Evolutionary conservation across 441 rosid genomes (phyloP).

Genomic region (Aleurites moluccanus): DNA sequence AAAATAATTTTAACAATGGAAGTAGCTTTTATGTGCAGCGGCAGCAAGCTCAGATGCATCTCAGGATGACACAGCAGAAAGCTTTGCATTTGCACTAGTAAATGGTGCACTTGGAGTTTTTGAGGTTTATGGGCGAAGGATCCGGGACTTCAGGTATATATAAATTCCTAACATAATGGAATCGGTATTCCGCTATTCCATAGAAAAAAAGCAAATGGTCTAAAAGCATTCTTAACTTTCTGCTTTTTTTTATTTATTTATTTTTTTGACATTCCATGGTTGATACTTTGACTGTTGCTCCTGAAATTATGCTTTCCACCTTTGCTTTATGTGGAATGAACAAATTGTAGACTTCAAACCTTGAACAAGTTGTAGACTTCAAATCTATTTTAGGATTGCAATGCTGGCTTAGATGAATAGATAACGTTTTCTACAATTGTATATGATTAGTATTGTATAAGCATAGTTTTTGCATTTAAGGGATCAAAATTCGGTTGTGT

Average conservation of each 20-base stretch:
- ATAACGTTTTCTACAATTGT: not conserved
- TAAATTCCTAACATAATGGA: not conserved
- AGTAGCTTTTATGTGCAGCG: constrained; percentile 42
- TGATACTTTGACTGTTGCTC: not conserved
- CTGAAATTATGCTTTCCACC: not conserved
- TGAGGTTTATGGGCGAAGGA: constrained; percentile 96
- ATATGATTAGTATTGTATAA: not conserved
- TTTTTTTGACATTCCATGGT: too few relatives aligned
- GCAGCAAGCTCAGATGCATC: constrained; percentile 53
- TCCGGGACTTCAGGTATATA: constrained; percentile 86
- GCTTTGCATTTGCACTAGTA: constrained; percentile 95
- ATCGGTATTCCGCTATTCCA: not conserved
- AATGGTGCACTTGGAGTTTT: constrained; percentile 99
- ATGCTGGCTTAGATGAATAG: not conserved
- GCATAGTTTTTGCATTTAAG: constrained; percentile 4
- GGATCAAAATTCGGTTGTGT: not conserved
- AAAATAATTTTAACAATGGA: constrained; percentile 23
- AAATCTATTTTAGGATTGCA: not conserved
- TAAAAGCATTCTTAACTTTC: not conserved
- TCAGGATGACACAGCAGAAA: constrained; percentile 78
- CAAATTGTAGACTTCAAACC: too few relatives aligned
- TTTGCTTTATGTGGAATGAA: not conserved
- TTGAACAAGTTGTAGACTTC: not conserved
- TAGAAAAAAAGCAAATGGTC: not conserved
- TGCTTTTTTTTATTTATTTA: not conserved